Percentiles rank a stretch among this genome's conserved stretches.
Evolutionary conservation across 306 rosid genomes (phyloP).

Genomic region (Carpinus viminea): DNA sequence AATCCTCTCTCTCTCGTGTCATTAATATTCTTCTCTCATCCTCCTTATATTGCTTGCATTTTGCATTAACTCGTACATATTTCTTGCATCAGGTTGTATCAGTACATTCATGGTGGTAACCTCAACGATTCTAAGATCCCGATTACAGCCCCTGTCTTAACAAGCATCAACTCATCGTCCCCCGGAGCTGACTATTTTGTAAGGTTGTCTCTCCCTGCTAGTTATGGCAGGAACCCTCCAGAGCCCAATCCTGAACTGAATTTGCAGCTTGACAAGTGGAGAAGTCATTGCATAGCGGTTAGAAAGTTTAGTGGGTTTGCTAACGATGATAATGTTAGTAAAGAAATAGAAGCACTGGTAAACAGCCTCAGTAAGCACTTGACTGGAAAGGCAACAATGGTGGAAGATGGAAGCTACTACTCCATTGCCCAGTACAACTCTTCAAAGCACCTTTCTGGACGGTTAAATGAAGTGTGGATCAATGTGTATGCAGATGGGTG

Average conservation of each 20-base stretch:
- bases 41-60: too few species aligned
- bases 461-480: conserved; percentile 81
- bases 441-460: conserved; percentile 32
- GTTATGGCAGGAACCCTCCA: conserved; percentile 46
- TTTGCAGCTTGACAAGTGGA: conserved; percentile 54
- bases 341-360: conserved; percentile 51
- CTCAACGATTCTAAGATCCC: conserved; percentile 41
- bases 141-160: conserved; percentile 64
- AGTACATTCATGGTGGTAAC: conserved; percentile 69
- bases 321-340: conserved; percentile 44
- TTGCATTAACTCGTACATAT: neutral
- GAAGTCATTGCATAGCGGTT: conserved; percentile 58
- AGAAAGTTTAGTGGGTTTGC: conserved; percentile 72
- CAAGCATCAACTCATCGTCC: conserved; percentile 37
- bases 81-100: conserved; percentile 57
- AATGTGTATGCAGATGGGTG: conserved; percentile 40
- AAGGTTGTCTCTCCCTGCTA: conserved; percentile 43
- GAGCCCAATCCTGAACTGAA: conserved; percentile 55
- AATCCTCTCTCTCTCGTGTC: neutral
- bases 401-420: conserved; percentile 40
- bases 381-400: conserved; percentile 9
- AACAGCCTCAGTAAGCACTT: conserved; percentile 42
- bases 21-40: too few species aligned
- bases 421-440: conserved; percentile 73
- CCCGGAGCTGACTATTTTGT: conserved; percentile 34